Percentiles rank a stretch among this genome's conserved stretches.
These are phyloP conservation scores for Phytopythium ostracodes DNA, from an alignment of 352 stramenopile species.

Conservation along the genomic window DNA sequence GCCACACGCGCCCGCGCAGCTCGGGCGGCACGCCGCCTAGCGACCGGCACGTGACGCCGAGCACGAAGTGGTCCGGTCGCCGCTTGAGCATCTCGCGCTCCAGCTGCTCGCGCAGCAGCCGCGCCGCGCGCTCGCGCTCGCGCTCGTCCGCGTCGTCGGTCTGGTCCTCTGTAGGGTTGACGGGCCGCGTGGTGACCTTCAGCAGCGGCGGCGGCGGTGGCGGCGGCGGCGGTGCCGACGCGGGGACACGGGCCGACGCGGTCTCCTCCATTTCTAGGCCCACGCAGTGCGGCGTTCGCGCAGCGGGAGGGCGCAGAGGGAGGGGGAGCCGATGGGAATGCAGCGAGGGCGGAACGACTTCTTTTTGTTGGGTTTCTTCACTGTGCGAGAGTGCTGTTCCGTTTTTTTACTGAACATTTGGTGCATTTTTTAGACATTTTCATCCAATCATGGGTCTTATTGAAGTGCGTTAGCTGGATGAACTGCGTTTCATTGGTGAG, in stretches of 20 bases:
- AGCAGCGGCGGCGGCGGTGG: neutral
- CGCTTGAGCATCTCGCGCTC: slow-evolving; percentile 63
- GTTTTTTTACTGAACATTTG: slow-evolving; percentile 1
- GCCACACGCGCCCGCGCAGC: slow-evolving; percentile 66
- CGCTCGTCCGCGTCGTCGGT: neutral
- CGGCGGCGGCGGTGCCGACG: neutral
- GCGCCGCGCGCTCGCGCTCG: slow-evolving; percentile 1
- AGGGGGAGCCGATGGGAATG: no score
- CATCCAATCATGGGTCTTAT: neutral
- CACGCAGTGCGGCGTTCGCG: neutral
- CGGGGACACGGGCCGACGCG: neutral
- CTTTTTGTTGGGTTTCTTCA: neutral
- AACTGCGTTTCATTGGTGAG: neutral
- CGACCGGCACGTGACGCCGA: slow-evolving; percentile 66
- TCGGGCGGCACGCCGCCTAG: slow-evolving; percentile 52
- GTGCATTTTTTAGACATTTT: neutral
- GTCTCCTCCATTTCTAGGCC: neutral
- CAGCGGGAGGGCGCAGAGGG: neutral
- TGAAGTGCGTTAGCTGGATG: neutral
- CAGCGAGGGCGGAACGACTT: neutral
- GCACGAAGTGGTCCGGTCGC: slow-evolving; percentile 65
- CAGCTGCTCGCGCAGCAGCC: slow-evolving; percentile 30
- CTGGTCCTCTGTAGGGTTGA: neutral
- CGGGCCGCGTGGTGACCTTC: neutral
- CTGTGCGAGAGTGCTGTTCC: neutral